Conservation (phyloP, 257 asterid species). For the Penstemon davidsonii region DNA sequence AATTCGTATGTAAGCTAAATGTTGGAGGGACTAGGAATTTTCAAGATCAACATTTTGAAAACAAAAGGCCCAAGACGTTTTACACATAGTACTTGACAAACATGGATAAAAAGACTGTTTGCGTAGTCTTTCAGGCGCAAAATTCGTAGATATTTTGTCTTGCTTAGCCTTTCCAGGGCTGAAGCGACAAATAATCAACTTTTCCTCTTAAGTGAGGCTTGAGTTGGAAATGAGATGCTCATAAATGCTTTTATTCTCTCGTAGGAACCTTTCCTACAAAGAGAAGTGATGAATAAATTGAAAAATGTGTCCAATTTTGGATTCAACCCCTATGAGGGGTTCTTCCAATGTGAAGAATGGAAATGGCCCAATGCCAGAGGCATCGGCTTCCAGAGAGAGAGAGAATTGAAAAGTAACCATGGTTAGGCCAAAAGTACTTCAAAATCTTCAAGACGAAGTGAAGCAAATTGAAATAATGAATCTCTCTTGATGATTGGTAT, state of each 20-base stretch:
- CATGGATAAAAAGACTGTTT: slow-evolving; percentile 22
- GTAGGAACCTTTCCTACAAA: slow-evolving; percentile 76
- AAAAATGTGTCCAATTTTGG: slow-evolving; percentile 26
- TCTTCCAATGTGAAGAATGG: slow-evolving; percentile 38
- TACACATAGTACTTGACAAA: slow-evolving; percentile 32
- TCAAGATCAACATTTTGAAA: slow-evolving; percentile 41
- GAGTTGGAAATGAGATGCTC: slow-evolving; percentile 49
- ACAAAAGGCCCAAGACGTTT: slow-evolving; percentile 26
- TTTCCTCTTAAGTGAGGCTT: slow-evolving; percentile 37
- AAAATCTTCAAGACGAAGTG: slow-evolving; percentile 16
- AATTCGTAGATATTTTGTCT: slow-evolving; percentile 10
- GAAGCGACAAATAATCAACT: slow-evolving; percentile 36
- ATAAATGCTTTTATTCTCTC: slow-evolving; percentile 54
- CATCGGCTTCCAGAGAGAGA: slow-evolving; percentile 38
- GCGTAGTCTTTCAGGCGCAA: slow-evolving; percentile 18
- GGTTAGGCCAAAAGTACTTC: slow-evolving; percentile 83
- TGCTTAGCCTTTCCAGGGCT: slow-evolving; percentile 26
- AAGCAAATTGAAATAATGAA: slow-evolving; percentile 34
- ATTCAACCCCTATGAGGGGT: slow-evolving; percentile 65
- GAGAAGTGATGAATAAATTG: slow-evolving; percentile 38
- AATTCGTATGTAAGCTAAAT: slow-evolving; percentile 15
- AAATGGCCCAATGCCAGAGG: slow-evolving; percentile 39
- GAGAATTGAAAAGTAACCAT: slow-evolving; percentile 59
- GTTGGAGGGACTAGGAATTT: slow-evolving; percentile 36
- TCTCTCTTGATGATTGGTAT: slow-evolving; percentile 33